Evolutionary conservation across 768 basidiomycete species (phyloP).

Genomic region (Galerina marginata): DNA sequence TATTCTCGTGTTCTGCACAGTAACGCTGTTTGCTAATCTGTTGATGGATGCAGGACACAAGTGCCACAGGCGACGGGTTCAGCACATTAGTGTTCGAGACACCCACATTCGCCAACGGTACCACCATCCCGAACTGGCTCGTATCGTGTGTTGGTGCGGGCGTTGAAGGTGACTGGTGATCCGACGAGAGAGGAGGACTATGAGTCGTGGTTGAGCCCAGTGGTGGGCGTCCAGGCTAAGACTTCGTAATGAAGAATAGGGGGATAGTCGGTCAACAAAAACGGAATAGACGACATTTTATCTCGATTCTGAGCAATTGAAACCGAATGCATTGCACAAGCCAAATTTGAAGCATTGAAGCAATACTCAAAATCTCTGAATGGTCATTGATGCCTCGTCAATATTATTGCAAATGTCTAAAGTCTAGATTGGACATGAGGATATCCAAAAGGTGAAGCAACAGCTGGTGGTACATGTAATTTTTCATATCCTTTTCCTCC

Average conservation of each 20-base stretch:
- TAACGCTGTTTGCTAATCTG: background rate
- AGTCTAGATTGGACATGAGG: too few species aligned
- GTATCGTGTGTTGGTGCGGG: slow-evolving; percentile 46
- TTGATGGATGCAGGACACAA: slow-evolving; percentile 16
- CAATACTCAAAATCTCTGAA: too few species aligned
- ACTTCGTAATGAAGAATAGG: background rate
- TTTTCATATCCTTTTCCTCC: background rate
- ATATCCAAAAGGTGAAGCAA: too few species aligned
- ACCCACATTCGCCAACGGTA: slow-evolving; percentile 50
- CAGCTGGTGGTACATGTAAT: background rate
- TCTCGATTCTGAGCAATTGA: too few species aligned
- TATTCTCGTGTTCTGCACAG: background rate
- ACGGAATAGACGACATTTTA: too few species aligned
- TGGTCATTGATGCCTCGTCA: too few species aligned
- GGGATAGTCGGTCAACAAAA: too few species aligned
- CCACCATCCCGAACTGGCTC: slow-evolving; percentile 46
- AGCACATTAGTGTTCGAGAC: slow-evolving; percentile 31
- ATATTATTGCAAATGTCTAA: too few species aligned
- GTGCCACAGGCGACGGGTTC: slow-evolving; percentile 33
- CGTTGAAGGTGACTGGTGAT: slow-evolving; percentile 48
- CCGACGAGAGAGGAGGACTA: slow-evolving; percentile 47
- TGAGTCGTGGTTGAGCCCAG: slow-evolving; percentile 52
- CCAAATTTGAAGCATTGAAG: too few species aligned
- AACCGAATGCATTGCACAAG: too few species aligned
- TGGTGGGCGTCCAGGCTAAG: slow-evolving; percentile 44